phyloP scores from a whole-genome alignment of 768 basidiomycete species.

The Rhodosporidiobolus odoratus region DNA sequence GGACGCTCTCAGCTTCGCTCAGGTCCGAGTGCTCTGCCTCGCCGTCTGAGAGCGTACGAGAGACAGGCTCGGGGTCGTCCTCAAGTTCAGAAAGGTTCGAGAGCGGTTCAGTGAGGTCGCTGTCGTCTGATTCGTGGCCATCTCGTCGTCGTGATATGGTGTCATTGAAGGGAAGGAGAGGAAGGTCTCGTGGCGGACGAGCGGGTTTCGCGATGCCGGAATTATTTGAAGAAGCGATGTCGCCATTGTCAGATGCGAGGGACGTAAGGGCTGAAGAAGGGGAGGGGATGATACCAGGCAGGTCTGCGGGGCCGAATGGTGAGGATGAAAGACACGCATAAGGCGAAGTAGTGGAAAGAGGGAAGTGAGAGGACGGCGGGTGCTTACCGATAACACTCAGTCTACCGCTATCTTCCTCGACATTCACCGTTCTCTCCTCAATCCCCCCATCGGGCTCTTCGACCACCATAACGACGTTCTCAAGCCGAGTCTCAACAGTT shows the following conservation, averaged over 20 bases:
- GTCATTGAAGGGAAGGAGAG: neutral
- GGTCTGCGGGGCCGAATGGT: neutral
- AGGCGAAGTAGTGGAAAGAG: no score
- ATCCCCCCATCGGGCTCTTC: neutral
- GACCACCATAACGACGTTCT: neutral
- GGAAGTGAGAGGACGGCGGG: no score
- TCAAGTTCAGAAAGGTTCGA: slow-evolving; percentile 33
- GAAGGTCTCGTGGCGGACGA: neutral
- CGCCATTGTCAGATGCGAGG: slow-evolving; percentile 19
- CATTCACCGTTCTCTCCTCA: neutral
- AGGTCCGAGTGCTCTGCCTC: slow-evolving; percentile 1
- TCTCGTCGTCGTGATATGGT: neutral
- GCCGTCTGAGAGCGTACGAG: neutral
- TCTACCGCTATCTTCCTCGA: neutral
- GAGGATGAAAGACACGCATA: no score
- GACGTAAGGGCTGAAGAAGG: slow-evolving; percentile 27
- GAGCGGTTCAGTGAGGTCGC: slow-evolving; percentile 36
- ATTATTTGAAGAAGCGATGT: neutral
- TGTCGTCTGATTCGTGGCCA: slow-evolving; percentile 28
- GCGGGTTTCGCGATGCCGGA: slow-evolving; percentile 4
- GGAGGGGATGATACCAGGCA: neutral
- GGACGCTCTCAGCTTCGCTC: neutral
- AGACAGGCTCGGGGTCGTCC: neutral
- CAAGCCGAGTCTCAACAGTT: no score
- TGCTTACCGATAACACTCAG: no score